Percentiles rank a stretch among this genome's conserved stretches.
Evolutionary conservation across 2,329 filamentous ascomycete genomes (phyloP).

Genomic region (Monosporascus sp.): DNA sequence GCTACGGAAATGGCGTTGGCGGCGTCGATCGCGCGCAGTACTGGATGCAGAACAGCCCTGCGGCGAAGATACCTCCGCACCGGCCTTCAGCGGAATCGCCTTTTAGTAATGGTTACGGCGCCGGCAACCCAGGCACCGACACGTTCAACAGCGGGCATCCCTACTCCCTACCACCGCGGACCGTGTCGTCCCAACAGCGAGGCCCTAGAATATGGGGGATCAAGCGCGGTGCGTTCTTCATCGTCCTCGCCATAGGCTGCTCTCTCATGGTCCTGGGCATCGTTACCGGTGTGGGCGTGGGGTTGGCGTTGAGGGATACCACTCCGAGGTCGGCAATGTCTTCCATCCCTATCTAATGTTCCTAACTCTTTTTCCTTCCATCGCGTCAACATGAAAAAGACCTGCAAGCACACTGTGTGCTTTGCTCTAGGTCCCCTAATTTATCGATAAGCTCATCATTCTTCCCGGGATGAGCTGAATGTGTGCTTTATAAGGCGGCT

Average conservation of each 20-base stretch:
- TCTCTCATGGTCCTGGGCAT: constrained; percentile 26
- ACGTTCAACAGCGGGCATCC: background rate
- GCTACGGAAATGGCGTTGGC: background rate
- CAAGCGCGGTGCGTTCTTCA: constrained; percentile 21
- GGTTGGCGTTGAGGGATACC: constrained; percentile 18
- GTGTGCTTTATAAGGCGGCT: no score
- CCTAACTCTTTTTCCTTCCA: background rate
- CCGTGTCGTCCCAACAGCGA: constrained; percentile 4
- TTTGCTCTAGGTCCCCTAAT: background rate
- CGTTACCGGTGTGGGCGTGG: constrained; percentile 28
- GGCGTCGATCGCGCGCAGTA: no score
- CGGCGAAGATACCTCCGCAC: background rate
- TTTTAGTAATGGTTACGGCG: background rate
- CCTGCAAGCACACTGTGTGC: background rate
- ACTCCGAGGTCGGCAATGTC: constrained; percentile 7
- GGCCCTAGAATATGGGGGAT: constrained; percentile 23
- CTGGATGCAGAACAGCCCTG: background rate
- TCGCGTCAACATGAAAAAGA: background rate
- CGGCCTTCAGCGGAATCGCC: background rate
- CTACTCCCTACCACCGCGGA: background rate
- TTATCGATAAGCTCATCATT: background rate
- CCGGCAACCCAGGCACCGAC: background rate
- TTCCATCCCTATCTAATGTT: background rate
- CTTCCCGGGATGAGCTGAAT: no score
- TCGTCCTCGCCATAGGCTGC: constrained; percentile 22